A percentile compares a stretch with the other conserved stretches of the same genome.
These are phyloP conservation scores for Tolypocladium paradoxum DNA, from an alignment of 2,329 filamentous ascomycete genomes.

Conservation along the genomic window DNA sequence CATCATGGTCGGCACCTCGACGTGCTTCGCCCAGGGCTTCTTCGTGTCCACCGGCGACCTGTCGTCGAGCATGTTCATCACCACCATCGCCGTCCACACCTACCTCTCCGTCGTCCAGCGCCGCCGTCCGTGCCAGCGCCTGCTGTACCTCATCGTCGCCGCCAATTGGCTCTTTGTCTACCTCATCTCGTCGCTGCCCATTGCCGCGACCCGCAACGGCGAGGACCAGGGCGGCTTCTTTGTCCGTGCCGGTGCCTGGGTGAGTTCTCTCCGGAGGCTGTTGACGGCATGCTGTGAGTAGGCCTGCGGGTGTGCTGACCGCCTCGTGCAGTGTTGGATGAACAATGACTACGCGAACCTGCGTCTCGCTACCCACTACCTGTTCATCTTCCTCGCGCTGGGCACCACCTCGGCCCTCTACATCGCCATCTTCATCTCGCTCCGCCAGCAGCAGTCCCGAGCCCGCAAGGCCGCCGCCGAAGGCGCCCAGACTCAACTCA, in stretches of 20 bases:
- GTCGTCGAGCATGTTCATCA: constrained; percentile 56
- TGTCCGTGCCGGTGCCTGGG: constrained; percentile 55
- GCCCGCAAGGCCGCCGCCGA: background rate
- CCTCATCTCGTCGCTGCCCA: constrained; percentile 41
- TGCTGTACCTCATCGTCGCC: constrained; percentile 37
- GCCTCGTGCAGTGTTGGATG: constrained; percentile 46
- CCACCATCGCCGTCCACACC: constrained; percentile 54
- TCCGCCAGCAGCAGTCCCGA: constrained; percentile 16
- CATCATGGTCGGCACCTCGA: constrained; percentile 39
- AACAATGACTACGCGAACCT: constrained; percentile 40
- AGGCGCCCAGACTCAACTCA: constrained; percentile 8
- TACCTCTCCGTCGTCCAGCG: constrained; percentile 51
- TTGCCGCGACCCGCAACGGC: constrained; percentile 32
- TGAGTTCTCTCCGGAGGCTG: constrained; percentile 17
- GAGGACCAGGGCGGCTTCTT: constrained; percentile 37
- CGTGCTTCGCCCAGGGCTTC: constrained; percentile 57
- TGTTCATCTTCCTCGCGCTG: constrained; percentile 47
- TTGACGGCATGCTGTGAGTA: background rate
- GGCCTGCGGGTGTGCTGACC: background rate
- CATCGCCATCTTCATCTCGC: constrained; percentile 26
- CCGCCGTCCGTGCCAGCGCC: constrained; percentile 36
- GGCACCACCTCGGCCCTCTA: constrained; percentile 28
- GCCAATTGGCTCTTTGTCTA: constrained; percentile 50
- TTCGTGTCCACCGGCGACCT: constrained; percentile 58
- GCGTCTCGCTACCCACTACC: constrained; percentile 51